Base-by-base conservation (phyloP, 1,139 yeast species). In the Suhomyces choctaworum region DNA sequence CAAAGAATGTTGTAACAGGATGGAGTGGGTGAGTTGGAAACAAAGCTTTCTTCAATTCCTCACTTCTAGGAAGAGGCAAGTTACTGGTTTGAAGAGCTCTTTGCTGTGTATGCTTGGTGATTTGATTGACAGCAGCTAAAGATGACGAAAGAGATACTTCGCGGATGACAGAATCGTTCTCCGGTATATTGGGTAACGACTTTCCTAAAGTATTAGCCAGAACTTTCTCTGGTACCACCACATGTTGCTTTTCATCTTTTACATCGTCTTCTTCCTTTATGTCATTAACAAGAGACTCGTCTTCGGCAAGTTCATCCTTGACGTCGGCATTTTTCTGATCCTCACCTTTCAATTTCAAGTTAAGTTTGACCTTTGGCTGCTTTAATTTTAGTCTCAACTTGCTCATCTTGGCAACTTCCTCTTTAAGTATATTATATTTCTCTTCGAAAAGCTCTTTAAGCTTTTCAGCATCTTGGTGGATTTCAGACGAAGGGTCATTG, bases 401-500 rank as follows among this genome's bases (percentile, higher is more conserved):
- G 20, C 51, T 48, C 10, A 37, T 48, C 43, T 40, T 48, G 20
- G 34, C 46, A 4, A 51, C 48, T 29, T 52, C 53, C 1, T 43
- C 31, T 29, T 52, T 56, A 29, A 70, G 50, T 13, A 50, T 58
- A 3, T 48, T 41, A 40, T 49, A 66, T 41, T 60, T 60, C 34
- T 55, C 60, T 13, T 56, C 55, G 36, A 70, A 69, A n/a, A 52
- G 50, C 10, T 55, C 56, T 31, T 59, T 58, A 37, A 81, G 60
- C 32, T 68, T 69, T 20, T 54, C 58, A 1, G 86, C 76, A 54
- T 80, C 83, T 45, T 75, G 78, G 47, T 73, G 71, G 31, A 80
- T 76, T 23, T 74, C 62, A 16, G 82, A 70, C 4, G 67, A 68
- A 13, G 77, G 76, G 40, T 76, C 78, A 52, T 79, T 80, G 51